Base-by-base conservation (phyloP, 1,284 basidiomycete species). In the Rhodotorula sp. region DNA sequence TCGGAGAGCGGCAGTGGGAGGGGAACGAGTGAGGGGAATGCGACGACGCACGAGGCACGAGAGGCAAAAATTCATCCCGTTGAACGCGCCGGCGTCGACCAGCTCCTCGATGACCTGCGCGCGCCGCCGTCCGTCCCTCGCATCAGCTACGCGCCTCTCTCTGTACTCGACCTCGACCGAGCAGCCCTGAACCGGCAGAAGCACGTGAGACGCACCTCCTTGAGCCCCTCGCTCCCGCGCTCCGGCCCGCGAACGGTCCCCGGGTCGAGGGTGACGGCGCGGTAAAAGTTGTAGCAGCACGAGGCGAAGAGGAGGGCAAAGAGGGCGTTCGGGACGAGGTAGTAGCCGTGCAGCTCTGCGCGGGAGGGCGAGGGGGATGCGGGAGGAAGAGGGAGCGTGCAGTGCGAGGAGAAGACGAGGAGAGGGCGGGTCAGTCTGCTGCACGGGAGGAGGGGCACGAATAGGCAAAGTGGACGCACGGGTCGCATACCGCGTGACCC, bases 1-100 rank as follows among this genome's bases (percentile, higher is more conserved):
- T 7, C 12, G 12, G 17, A 53, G 45, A 19, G 7, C 19, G 54
- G 13, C 19, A 50, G 53, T n/a, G 41, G 19, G 23, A 17, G 44
- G 16, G n/a, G 27, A 48, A 16, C 12, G 54, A 45, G 16, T 7
- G 17, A 34, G 54, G 34, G 50, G 10, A 14, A 54, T 4, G 25
- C 52, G 27, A 34, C 34, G 5, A 64, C 85, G 58, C 74, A 87
- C 89, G 91, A 99, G 91, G 82, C 96, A 99, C 65, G 89, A 86
- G 64, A 98, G 91, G 80, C 97, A 99, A 82, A 97, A 98, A 17
- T 92, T 93, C 79, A 94, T 92, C 1, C 96, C 95, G 81, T 97
- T 98, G 45, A 99, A 83, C 45, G 89, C 85, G 5, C 93, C 93
- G 77, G 90, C 88, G 23, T 91, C 90, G 17, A 93, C 92, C 23